Evolutionary conservation across 352 stramenopile species (phyloP), one percentile per base, ranked within the genome.

Genomic region (Phytophthora citricola): DNA sequence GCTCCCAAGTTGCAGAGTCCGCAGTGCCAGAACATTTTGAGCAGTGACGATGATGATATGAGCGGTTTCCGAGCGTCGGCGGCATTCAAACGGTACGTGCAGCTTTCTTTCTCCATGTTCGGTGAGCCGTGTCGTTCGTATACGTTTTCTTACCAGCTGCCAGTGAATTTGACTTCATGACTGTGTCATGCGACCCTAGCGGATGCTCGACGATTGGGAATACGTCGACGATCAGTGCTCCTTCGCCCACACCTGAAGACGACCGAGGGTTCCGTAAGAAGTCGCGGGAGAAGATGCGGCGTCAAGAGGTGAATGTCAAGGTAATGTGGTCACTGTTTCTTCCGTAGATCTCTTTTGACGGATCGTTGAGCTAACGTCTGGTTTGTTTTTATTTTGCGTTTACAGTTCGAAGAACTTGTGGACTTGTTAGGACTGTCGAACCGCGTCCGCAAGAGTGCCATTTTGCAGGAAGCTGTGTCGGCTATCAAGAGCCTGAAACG

Each of bases 241-340:
- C 70, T 43, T 66, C 61, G 20, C 50, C 59, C 2, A 66, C 65
- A 32, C 68, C 59, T 9, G 79, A 92, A 54, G 81, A 90, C 32
- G 79, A 89, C 41, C 74, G 81, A 50, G 81, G 83, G 8, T 87
- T 79, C 50, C 73, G 82, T 15, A 93, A 93, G 61, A 93, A 93
- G 50, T 91, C 82, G 14, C 69, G 84, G 12, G 84, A 93, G 44
- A 93, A 91, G 63, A 90, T 90, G 79, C 75, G 82, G 36, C 78
- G 84, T 59, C 84, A 90, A 69, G 84, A 93, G 62, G 84, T 93
- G 41, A 93, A 93, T 59, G 75, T 90, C 57, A 90, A 91, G 79
- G 82, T 91, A 69, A 36, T 36, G 31, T 36, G 31, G 31, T 36
- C 31, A 14, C 31, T 36, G 31, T 36, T 36, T 36, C 31, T 36